Evolutionary conservation across 1,284 basidiomycete genomes (phyloP), one percentile per base, ranked within the genome.

Genomic region (Ceraceosorus guamensis): DNA sequence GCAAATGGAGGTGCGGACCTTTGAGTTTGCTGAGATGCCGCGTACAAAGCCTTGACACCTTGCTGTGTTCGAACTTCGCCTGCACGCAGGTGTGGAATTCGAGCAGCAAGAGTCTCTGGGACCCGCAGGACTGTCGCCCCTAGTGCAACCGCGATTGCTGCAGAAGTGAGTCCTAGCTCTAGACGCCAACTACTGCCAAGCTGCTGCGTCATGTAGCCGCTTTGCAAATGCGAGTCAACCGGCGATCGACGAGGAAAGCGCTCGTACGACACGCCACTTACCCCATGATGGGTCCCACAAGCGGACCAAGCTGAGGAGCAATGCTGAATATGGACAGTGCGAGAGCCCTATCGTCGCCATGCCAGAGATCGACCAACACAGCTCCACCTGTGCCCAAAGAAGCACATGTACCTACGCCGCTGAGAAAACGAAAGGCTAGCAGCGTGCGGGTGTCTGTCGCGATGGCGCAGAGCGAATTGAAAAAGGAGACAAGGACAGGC

Each of bases 271-370:
- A 24, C 24, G 24, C 24, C 24, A 24, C 24, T 24, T 24, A 24
- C 24, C 24, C 53, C 18, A 51, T 39, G 13, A 55, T 37, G 14
- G 53, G 53, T 5, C 53, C 53, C 8, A 55, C 34, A 24, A 49
- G 31, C 11, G 53, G 53, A 10, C 46, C 53, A 5, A 55, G 24
- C 16, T 51, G 53, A n/a, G 53, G 53, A n/a, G 48, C 53, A 7
- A 55, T 34, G 11, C 48, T 31, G 48, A 51, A 55, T 8, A 51
- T 18, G 33, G 53, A 35, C 53, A 55, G 49, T 16, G 53, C 53
- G 7, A n/a, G n/a, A 24, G 46, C 53, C 10, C 53, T 30, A 31
- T 55, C n/a, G 13, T 51, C 48, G 3, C 47, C 47, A 8, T 32
- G 30, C 33, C 13, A 55, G 2, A 55, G 31, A 30, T 55, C 53